Evolutionary conservation across 1,284 basidiomycete genomes (phyloP).

Genomic region (Caloboletus firmus): DNA sequence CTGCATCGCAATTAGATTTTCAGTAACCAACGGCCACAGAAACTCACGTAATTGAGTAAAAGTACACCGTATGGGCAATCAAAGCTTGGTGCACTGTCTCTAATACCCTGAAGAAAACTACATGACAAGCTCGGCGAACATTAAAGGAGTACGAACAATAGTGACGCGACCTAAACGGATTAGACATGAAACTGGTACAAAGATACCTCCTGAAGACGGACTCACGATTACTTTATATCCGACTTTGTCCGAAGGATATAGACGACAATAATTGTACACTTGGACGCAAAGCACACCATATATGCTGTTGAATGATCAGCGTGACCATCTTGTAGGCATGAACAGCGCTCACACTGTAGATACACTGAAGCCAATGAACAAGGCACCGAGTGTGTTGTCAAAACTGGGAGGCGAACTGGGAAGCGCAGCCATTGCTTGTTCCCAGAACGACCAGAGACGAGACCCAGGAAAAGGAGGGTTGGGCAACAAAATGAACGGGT

Average conservation of each 20-base stretch:
- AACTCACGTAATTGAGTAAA: constrained; percentile 51
- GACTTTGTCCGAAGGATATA: constrained; percentile 52
- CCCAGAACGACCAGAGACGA: not conserved
- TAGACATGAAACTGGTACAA: not conserved
- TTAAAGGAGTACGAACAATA: constrained; percentile 23
- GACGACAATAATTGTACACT: constrained; percentile 52
- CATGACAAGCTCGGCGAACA: not conserved
- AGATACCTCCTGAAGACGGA: constrained; percentile 12
- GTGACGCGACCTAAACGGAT: constrained; percentile 17
- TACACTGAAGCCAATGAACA: constrained; percentile 55
- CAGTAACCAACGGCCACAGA: not conserved
- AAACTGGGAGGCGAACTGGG: too few species aligned
- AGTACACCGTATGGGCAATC: constrained; percentile 58
- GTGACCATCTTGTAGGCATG: not conserved
- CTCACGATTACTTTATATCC: constrained; percentile 58
- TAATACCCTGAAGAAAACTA: constrained; percentile 41
- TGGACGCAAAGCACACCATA: constrained; percentile 56
- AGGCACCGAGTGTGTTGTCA: constrained; percentile 59
- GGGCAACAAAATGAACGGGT: too few species aligned
- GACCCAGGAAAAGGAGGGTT: not conserved
- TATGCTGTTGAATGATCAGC: constrained; percentile 31
- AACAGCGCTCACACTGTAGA: constrained; percentile 43
- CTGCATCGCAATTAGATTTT: constrained; percentile 34
- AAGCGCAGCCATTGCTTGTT: constrained; percentile 16
- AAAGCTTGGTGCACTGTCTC: constrained; percentile 54